Evolutionary conservation across 257 asterid genomes (phyloP).

Genomic region (Solanum appendiculatum): DNA sequence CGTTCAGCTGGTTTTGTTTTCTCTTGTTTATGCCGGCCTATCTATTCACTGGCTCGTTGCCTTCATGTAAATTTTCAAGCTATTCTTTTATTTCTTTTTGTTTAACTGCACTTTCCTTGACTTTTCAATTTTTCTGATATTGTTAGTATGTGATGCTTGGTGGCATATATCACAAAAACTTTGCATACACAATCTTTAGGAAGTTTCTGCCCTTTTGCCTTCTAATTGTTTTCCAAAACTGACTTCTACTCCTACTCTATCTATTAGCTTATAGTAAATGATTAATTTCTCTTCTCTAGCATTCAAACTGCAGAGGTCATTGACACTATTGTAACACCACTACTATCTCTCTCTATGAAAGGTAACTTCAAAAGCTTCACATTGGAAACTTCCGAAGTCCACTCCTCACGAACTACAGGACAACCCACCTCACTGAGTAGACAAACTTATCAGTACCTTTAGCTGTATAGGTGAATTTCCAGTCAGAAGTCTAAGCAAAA

Average conservation of each 20-base stretch:
- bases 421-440: constrained; percentile 2
- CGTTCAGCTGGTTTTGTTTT: background rate
- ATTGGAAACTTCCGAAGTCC: background rate
- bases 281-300: background rate
- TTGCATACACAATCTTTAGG: background rate
- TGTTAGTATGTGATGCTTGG: background rate
- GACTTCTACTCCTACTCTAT: background rate
- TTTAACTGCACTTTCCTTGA: background rate
- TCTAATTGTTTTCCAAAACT: background rate
- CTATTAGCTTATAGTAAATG: background rate
- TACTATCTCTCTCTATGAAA: constrained; percentile 5
- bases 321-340: background rate
- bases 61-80: background rate
- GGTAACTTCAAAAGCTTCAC: constrained; percentile 7
- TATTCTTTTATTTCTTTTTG: background rate
- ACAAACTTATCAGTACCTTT: background rate
- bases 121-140: background rate
- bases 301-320: background rate
- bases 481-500: constrained; percentile 2
- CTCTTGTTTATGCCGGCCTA: background rate
- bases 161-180: background rate
- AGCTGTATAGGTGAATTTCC: constrained; percentile 2
- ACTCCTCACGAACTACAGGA: background rate
- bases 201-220: background rate
- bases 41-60: background rate